Conservation (phyloP, 306 rosid species). For the Vigna trinervia region DNA sequence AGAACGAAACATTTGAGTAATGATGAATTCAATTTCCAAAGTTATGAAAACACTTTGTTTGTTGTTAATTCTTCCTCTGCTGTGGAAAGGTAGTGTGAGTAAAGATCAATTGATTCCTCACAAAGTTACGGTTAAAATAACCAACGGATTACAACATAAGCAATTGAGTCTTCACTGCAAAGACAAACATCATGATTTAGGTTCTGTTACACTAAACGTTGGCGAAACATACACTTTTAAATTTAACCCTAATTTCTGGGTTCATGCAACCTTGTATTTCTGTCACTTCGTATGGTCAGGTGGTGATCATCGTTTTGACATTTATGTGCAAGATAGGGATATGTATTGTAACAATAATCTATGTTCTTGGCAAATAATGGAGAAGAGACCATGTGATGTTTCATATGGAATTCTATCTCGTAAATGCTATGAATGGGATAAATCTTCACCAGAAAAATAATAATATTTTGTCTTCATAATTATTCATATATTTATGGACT, state of each 20-base stretch:
- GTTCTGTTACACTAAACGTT: not conserved
- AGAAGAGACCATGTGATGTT: not conserved
- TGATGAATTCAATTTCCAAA: not conserved
- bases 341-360: not conserved
- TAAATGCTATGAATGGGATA: not conserved
- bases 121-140: not conserved
- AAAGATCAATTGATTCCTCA: not conserved
- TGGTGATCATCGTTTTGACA: not conserved
- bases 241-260: rapidly evolving
- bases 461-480: no score
- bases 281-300: not conserved
- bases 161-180: not conserved
- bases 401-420: not conserved
- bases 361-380: not conserved
- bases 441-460: not conserved
- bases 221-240: not conserved
- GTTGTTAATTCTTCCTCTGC: no score
- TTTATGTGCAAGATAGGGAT: not conserved
- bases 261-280: not conserved
- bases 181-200: not conserved
- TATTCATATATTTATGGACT: no score
- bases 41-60: no score
- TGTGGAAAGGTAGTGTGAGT: no score
- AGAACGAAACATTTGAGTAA: not conserved
- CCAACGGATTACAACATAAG: not conserved